Percentiles rank a stretch among this genome's conserved stretches.
Evolutionary conservation across 306 rosid genomes (phyloP).

Genomic region (Fragaria vesca): DNA sequence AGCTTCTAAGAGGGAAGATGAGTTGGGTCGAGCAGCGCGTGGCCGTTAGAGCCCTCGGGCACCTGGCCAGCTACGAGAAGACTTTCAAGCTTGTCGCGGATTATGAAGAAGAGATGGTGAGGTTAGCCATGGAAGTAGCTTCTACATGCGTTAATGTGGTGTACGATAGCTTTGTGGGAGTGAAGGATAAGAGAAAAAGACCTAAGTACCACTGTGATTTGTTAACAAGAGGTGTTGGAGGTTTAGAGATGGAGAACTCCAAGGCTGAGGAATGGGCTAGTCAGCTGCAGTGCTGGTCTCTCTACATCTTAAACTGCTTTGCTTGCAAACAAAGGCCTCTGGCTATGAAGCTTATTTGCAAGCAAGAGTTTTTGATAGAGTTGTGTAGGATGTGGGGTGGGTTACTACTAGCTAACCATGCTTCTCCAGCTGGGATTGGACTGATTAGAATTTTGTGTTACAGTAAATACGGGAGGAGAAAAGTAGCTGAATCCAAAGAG

Average conservation of each 20-base stretch:
- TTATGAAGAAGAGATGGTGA: slow-evolving; percentile 48
- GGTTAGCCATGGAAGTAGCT: slow-evolving; percentile 49
- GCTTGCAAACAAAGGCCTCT: slow-evolving; percentile 62
- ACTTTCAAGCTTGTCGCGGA: slow-evolving; percentile 50
- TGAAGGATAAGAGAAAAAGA: slow-evolving; percentile 38
- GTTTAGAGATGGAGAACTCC: slow-evolving; percentile 62
- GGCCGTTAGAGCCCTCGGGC: slow-evolving; percentile 72
- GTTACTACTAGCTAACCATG: slow-evolving; percentile 43
- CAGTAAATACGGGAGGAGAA: slow-evolving; percentile 53
- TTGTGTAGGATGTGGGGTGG: slow-evolving; percentile 85
- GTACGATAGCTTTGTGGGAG: slow-evolving; percentile 41
- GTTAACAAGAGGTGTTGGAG: slow-evolving; percentile 71
- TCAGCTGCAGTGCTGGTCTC: slow-evolving; percentile 80
- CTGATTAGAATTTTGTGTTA: slow-evolving; percentile 65
- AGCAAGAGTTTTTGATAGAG: slow-evolving; percentile 42
- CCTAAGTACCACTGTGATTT: slow-evolving; percentile 55
- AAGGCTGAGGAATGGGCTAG: slow-evolving; percentile 85
- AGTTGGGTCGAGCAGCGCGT: slow-evolving; percentile 87
- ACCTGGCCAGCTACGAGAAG: slow-evolving; percentile 61
- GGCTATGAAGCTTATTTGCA: slow-evolving; percentile 51
- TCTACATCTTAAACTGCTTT: slow-evolving; percentile 67
- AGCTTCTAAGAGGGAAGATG: slow-evolving; percentile 55
- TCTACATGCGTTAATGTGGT: slow-evolving; percentile 51
- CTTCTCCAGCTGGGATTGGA: slow-evolving; percentile 73
- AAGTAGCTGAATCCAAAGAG: slow-evolving; percentile 40